phyloP scores from a whole-genome alignment of 352 stramenopile genomes.

The Bremia lactucae region DNA sequence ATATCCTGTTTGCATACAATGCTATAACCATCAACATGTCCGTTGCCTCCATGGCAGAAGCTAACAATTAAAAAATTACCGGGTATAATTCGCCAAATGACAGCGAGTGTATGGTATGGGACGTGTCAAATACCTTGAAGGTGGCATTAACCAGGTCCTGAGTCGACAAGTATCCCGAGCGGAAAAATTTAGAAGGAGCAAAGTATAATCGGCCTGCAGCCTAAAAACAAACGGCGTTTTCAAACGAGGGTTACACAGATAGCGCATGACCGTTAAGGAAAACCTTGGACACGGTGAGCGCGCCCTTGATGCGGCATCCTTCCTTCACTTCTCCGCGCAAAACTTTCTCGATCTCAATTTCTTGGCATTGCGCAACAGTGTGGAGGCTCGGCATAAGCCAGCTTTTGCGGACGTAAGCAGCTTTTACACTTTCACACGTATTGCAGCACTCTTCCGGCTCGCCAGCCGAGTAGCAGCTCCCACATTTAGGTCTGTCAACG shows the following conservation, averaged over 20 bases:
- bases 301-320: constrained; percentile 67
- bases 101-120: constrained; percentile 50
- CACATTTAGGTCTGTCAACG: constrained; percentile 37
- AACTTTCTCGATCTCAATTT: constrained; percentile 65
- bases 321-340: constrained; percentile 64
- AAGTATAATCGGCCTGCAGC: constrained; percentile 76
- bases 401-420: constrained; percentile 48
- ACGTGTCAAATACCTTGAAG: constrained; percentile 68
- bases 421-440: constrained; percentile 53
- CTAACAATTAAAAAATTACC: constrained; percentile 20
- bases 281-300: constrained; percentile 63
- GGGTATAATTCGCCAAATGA: constrained; percentile 70
- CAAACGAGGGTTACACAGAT: background rate
- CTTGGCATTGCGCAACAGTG: constrained; percentile 66
- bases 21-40: background rate
- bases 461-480: constrained; percentile 70
- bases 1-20: constrained; percentile 39
- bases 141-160: constrained; percentile 55
- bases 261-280: background rate
- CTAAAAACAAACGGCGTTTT: constrained; percentile 17
- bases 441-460: constrained; percentile 58
- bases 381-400: constrained; percentile 79
- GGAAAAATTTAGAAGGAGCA: constrained; percentile 74
- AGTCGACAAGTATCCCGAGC: constrained; percentile 58
- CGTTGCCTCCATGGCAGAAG: background rate